These are phyloP conservation scores for Penicillium verhagenii DNA, from an alignment of 495 filamentous ascomycete species.

Conservation along the genomic window DNA sequence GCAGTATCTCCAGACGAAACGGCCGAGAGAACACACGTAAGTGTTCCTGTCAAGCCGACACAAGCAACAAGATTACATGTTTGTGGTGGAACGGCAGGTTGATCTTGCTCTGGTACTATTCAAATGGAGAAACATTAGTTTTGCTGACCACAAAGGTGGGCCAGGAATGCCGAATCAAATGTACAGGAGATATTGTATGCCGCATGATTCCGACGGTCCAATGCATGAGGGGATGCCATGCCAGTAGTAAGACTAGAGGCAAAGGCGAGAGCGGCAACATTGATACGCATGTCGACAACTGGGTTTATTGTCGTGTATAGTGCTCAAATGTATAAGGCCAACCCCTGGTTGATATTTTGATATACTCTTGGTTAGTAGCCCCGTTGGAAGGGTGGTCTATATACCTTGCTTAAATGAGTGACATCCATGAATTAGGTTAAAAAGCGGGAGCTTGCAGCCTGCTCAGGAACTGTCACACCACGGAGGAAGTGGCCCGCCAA, in stretches of 20 bases:
- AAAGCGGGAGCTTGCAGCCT: neutral
- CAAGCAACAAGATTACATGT: constrained; percentile 22
- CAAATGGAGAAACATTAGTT: neutral
- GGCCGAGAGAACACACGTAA: constrained; percentile 21
- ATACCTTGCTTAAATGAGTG: too few relatives aligned
- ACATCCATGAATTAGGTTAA: too few relatives aligned
- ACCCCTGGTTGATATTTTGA: too few relatives aligned
- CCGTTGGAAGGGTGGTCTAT: neutral
- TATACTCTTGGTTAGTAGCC: neutral
- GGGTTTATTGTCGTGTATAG: neutral
- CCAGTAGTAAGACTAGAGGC: constrained; percentile 9
- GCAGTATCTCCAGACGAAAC: constrained; percentile 13
- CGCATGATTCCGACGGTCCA: neutral
- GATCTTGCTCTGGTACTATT: constrained; percentile 18
- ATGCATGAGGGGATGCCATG: neutral
- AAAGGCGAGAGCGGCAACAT: constrained; percentile 7
- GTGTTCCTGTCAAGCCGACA: constrained; percentile 15
- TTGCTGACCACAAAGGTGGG: neutral
- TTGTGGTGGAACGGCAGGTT: constrained; percentile 12
- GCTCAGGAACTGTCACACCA: constrained; percentile 1
- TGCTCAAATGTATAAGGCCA: neutral
- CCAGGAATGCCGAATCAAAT: neutral
- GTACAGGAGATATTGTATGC: neutral
- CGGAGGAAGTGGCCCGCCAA: too few relatives aligned
- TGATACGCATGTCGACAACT: constrained; percentile 13